Conservation (phyloP, 2,329 filamentous ascomycete genomes). For the Colletotrichum noveboracense region DNA sequence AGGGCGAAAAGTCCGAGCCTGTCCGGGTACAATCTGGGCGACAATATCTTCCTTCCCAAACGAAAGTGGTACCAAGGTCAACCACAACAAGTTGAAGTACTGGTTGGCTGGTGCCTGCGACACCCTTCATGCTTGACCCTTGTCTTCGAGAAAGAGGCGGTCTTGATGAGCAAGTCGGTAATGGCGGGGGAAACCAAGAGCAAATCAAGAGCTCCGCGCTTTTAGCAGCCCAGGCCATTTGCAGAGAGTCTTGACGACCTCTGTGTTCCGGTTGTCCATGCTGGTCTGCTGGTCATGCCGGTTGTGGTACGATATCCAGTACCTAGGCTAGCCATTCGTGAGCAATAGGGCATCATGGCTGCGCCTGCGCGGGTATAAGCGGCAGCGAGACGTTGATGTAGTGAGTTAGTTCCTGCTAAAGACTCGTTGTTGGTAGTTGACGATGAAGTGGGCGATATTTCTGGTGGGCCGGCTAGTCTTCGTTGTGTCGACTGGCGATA, state of each 20-base stretch:
- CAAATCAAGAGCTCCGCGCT: neutral
- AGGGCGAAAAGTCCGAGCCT: neutral
- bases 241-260: neutral
- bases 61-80: neutral
- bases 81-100: neutral
- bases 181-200: neutral
- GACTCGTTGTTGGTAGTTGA: neutral
- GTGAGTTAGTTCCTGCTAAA: neutral
- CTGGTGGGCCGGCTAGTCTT: neutral
- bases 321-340: neutral
- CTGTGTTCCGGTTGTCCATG: neutral
- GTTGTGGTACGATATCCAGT: neutral
- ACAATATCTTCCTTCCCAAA: neutral
- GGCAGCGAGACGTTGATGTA: neutral
- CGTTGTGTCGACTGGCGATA: neutral
- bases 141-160: neutral
- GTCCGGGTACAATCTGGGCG: neutral
- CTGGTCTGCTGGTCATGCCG: neutral
- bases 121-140: neutral
- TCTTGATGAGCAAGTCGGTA: neutral
- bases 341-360: neutral
- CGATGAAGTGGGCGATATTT: neutral
- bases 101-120: too few species aligned
- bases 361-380: neutral
- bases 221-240: neutral